These are phyloP conservation scores for Mimosa pudica DNA, from an alignment of 306 rosid species.

Conservation along the genomic window DNA sequence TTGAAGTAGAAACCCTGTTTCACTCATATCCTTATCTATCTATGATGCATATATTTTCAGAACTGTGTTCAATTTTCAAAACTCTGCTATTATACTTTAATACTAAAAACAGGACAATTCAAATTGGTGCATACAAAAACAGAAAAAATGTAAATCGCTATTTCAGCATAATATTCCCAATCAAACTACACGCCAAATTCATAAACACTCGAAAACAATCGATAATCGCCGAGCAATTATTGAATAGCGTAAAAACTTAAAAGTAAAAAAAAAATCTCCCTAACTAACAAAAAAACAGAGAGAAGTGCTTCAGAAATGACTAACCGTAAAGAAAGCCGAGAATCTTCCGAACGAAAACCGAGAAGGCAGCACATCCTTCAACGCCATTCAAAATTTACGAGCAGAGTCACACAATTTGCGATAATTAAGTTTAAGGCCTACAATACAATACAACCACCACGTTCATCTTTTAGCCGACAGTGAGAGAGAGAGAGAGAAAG, in stretches of 20 bases:
- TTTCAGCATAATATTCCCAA: not conserved
- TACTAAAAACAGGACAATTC: not conserved
- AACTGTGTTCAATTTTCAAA: not conserved
- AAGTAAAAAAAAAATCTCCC: no score
- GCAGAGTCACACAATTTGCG: conserved; percentile 18
- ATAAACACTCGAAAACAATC: not conserved
- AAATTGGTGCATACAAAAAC: not conserved
- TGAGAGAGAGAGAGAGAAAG: not conserved
- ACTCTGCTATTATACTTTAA: not conserved
- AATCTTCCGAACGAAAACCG: conserved; percentile 32
- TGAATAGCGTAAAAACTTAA: not conserved
- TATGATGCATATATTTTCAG: not conserved
- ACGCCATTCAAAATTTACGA: conserved; percentile 34
- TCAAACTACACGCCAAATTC: not conserved
- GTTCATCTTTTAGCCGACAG: not conserved
- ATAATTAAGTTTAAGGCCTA: conserved; percentile 19
- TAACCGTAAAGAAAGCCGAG: conserved; percentile 34
- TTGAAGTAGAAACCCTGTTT: not conserved
- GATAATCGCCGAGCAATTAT: not conserved
- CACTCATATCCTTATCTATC: not conserved
- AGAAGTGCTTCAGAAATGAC: conserved; percentile 27
- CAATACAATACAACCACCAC: not conserved
- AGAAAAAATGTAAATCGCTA: not conserved
- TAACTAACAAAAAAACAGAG: conserved; percentile 13
- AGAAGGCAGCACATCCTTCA: conserved; percentile 15